Evolutionary conservation across 1,139 yeast genomes (phyloP).

Genomic region (Hanseniaspora uvarum): DNA sequence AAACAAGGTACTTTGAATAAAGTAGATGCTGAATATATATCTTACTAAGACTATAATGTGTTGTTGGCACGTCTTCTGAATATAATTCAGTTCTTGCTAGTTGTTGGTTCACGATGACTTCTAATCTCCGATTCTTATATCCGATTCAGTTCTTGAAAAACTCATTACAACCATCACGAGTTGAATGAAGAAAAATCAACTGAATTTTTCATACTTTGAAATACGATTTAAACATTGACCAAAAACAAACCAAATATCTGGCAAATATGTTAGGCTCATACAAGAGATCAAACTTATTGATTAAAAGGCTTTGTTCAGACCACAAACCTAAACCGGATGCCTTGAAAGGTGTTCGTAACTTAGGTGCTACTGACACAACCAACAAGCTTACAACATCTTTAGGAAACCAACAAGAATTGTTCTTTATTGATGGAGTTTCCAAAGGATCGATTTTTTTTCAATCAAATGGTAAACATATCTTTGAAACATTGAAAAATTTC

Average conservation of each 20-base stretch:
- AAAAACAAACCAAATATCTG: no score
- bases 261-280: neutral
- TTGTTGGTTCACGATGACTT: neutral
- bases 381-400: conserved; percentile 25
- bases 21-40: conserved; percentile 78
- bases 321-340: neutral
- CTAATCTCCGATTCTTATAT: no score
- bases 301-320: neutral
- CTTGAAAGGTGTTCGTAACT: neutral
- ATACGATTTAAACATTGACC: no score
- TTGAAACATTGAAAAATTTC: conserved; percentile 65
- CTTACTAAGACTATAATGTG: neutral
- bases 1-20: conserved; percentile 61
- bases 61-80: neutral
- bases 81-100: no score
- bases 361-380: conserved; percentile 17
- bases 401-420: conserved; percentile 51
- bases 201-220: no score
- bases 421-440: conserved; percentile 63
- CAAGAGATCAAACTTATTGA: neutral
- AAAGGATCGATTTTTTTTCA: conserved; percentile 86
- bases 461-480: conserved; percentile 82
- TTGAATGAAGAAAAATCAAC: no score
- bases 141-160: neutral
- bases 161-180: no score